Evolutionary conservation across 805 yeast genomes (phyloP), one percentile per base, ranked within the genome.

Genomic region (Jamesozyma spencerorum): DNA sequence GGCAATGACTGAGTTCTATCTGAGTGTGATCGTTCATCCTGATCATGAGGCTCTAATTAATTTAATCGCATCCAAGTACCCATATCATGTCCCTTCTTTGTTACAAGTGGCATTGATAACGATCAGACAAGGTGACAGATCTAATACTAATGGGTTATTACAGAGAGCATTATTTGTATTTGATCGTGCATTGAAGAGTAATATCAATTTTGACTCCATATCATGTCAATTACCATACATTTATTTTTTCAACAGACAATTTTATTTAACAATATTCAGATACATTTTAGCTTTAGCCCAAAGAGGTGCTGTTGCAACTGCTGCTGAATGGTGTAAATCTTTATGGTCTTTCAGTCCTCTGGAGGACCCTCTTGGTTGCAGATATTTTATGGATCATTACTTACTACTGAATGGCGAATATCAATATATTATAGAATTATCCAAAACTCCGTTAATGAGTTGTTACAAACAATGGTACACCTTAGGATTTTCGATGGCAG

Each of bases 331-430:
- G 65, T 74, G 83, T 50, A 85, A 84, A 55, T 66, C 80, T 5
- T 64, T 86, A 37, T 65, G 83, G 46, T 74, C 87, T 2, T 63
- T 87, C 24, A 68, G 75, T 28, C 95, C 94, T 1, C 70, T 77
- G 2, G 84, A 81, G 42, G 95, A 87, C 64, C 95, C 95, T 1
- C 65, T 80, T 39, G 95, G 95, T 18, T 86, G 81, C 11, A 70
- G 94, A 47, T 80, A 81, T 53, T 83, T 85, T 57, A 77, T 87
- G 49, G 95, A 87, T 56, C 79, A 74, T 53, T 86, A 83, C 54
- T 79, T 90, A 3, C 63, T 84, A 3, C 64, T 76, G 61, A 68
- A 84, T 29, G 78, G 71, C 26, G 85, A 85, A 45, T 76, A 71
- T 53, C 66, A 74, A 43, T 85, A 75, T 58, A 55, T 86, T 48